Base-by-base conservation (phyloP, 371 early-diverging fungal genomes). In the Circinella minor region DNA sequence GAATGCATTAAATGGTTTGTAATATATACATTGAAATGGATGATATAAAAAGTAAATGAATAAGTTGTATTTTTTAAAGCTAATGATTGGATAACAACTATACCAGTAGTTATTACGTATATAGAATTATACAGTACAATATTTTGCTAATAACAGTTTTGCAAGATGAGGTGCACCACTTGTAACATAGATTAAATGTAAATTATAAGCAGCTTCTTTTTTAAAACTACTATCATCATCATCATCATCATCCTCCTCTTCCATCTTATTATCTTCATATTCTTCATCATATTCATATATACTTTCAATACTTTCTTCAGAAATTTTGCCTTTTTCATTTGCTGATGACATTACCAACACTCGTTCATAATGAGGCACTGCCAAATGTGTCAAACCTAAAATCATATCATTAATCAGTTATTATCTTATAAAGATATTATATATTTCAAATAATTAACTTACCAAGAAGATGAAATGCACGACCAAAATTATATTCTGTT, bases 391-490 rank as follows among this genome's bases (percentile, higher is more conserved):
- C 55, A 95, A 77, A 0, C 94, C 93, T 82, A 49, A 14, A 43
- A 9, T 43, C 11, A 43, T 43, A 9, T 43, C 0, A 27, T 43
- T 0, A 9, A 43, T 43, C 43, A 43, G 43, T 43, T 43, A 43
- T 11, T 43, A 43, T 43, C 6, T 9, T 43, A 27, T 17, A 20
- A 57, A 57, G 7, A 14, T 51, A 27, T 66, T 18, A 18, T 46
- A 51, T 43, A 17, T 13, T 6, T 55, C 61, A 36, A 34, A 7
- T 43, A 34, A 18, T 43, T 13, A 13, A 57, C 54, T 63, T 74
- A 81, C 90, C 90, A 36, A 97, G 39, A 18, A 90, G 86, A 75
- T 98, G 98, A 73, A 94, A 95, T 1, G 92, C 91, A 54, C 97
- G 85, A 0, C 85, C 98, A 37, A 93, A 66, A 71, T 98, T 98